Evolutionary conservation across 75 land plant species (phyloP).

Genomic region (Pinus tabuliformis): DNA sequence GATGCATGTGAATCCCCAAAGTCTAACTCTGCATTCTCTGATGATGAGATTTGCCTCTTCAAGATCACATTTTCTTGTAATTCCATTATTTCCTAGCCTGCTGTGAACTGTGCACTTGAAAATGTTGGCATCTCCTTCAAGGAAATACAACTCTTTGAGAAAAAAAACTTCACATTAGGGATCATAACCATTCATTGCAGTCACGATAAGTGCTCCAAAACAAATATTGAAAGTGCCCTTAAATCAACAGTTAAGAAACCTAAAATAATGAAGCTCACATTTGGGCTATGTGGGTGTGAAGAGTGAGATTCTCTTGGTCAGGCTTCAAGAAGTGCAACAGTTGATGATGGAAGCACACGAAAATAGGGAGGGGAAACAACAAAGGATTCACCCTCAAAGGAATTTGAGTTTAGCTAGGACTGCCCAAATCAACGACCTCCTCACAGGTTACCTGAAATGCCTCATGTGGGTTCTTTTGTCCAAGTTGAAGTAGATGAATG

Average conservation of each 20-base stretch:
- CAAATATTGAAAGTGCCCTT: constrained; percentile 41
- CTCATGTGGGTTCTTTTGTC: constrained; percentile 32
- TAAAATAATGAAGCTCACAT: constrained; percentile 48
- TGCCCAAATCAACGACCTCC: constrained; percentile 21
- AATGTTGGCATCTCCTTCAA: constrained; percentile 50
- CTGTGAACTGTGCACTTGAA: constrained; percentile 60
- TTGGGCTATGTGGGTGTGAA: constrained; percentile 76
- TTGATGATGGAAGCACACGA: background rate
- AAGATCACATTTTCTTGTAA: constrained; percentile 60
- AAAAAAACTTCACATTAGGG: constrained; percentile 61
- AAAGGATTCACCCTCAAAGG: constrained; percentile 7
- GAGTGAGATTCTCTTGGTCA: constrained; percentile 17
- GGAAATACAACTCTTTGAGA: constrained; percentile 71
- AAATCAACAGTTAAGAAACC: constrained; percentile 52
- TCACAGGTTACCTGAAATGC: constrained; percentile 23
- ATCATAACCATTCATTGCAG: constrained; percentile 33
- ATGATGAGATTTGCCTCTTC: constrained; percentile 19
- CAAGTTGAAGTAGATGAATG: constrained; percentile 55
- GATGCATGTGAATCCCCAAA: constrained; percentile 4
- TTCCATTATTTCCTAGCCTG: constrained; percentile 54
- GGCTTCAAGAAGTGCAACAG: background rate
- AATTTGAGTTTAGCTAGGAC: constrained; percentile 12
- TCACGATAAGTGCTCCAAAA: constrained; percentile 37
- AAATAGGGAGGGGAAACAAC: constrained; percentile 11
- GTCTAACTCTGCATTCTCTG: constrained; percentile 6